Conservation (phyloP, 2,329 filamentous ascomycete species). For the Fusarium globosum region DNA sequence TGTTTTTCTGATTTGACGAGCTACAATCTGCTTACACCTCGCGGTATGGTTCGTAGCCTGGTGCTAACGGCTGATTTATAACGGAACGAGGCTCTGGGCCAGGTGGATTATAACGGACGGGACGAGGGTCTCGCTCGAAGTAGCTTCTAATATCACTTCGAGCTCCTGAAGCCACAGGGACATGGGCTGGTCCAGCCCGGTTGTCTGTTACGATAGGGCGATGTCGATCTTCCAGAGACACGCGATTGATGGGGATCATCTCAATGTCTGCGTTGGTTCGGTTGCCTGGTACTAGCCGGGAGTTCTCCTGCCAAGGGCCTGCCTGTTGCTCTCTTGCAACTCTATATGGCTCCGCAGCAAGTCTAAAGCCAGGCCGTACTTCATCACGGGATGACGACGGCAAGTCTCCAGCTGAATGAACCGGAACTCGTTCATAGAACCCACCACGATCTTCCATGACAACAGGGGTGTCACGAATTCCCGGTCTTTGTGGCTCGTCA, state of each 20-base stretch:
- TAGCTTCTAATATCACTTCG: slow-evolving; percentile 9
- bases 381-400: slow-evolving; percentile 13
- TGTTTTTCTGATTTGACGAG: not conserved
- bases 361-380: slow-evolving; percentile 27
- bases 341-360: slow-evolving; percentile 18
- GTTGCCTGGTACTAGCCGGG: slow-evolving; percentile 29
- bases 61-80: slow-evolving; percentile 13
- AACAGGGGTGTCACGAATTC: slow-evolving; percentile 48
- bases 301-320: slow-evolving; percentile 37
- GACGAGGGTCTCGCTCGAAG: slow-evolving; percentile 13
- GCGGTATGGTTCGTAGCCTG: slow-evolving; percentile 33
- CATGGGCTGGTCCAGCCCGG: slow-evolving; percentile 11
- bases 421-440: slow-evolving; percentile 51
- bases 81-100: slow-evolving; percentile 25
- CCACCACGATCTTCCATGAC: slow-evolving; percentile 56
- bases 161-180: slow-evolving; percentile 1
- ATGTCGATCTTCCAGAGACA: slow-evolving; percentile 16
- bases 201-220: slow-evolving; percentile 20
- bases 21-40: slow-evolving; percentile 40
- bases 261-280: slow-evolving; percentile 36
- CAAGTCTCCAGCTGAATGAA: slow-evolving; percentile 21
- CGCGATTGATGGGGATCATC: slow-evolving; percentile 30
- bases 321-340: slow-evolving; percentile 31
- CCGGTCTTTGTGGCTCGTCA: slow-evolving; percentile 47
- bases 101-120: slow-evolving; percentile 14